Evolutionary conservation across 1,139 yeast genomes (phyloP), one percentile per base, ranked within the genome.

Genomic region (Zygotorulaspora mrakii): DNA sequence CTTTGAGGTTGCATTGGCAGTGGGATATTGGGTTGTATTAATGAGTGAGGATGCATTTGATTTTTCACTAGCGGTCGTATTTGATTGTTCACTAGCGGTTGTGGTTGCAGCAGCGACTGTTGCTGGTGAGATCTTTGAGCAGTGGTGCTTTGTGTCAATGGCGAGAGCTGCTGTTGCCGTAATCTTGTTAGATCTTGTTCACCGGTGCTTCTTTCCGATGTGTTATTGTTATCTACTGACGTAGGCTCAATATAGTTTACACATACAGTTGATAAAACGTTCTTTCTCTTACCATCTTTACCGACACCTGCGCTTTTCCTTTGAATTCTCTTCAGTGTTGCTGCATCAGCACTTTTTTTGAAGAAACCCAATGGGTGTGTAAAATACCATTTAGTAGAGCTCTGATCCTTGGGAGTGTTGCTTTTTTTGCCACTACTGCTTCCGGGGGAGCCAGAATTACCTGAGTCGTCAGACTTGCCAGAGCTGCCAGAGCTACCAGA

Each of bases 291-390:
- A 6, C 61, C 61, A 38, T 59, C 61, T 34, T 53, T 59, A 2
- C 61, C 63, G 6, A 55, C 44, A 11, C 59, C 57, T 18, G 57
- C 53, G 18, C 54, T 47, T 39, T 59, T 61, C 35, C 65, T 50
- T 39, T 53, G 62, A 25, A 59, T 59, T 35, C 54, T 52, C 32
- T 46, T 52, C 41, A 59, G 38, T 29, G 53, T 46, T 10, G 43
- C 70, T 32, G 73, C 78, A 44, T 79, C 77, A 57, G 88, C 91
- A 41, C 86, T 88, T 45, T 85, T 80, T 52, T 73, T 76, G 64
- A 89, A 89, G 43, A 72, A 68, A 5, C 94, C 95, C 28, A 81
- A 76, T 32, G 84, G 79, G 57, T 89, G 98, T 49, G 82, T 81
- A 65, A 89, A 89, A 62, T 86, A 95, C 97, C 97, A 89, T 4